Percentiles rank a stretch among this genome's conserved stretches.
phyloP scores from a whole-genome alignment of 2,329 filamentous ascomycete species.

The Cadophora gregata region DNA sequence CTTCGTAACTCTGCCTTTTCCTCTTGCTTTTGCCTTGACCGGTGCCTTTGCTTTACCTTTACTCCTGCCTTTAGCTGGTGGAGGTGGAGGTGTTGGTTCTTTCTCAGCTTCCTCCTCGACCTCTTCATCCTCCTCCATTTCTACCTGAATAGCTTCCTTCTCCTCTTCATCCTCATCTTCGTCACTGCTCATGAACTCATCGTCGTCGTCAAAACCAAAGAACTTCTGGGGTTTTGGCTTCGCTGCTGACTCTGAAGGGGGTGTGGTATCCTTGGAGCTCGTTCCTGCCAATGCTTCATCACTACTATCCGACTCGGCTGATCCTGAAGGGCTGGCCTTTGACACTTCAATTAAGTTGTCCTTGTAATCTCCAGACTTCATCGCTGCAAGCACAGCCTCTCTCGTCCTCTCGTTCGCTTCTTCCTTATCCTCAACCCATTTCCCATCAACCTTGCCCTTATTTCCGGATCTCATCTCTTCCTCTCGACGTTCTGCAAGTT shows the following conservation, averaged over 20 bases:
- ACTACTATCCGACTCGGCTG: conserved; percentile 40
- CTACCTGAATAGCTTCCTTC: conserved; percentile 24
- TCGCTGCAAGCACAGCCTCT: conserved; percentile 73
- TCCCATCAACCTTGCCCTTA: conserved; percentile 77
- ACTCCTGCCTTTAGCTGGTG: conserved; percentile 46
- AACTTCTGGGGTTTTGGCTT: conserved; percentile 55
- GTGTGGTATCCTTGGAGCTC: conserved; percentile 53
- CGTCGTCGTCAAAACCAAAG: conserved; percentile 81
- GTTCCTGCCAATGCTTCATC: conserved; percentile 42
- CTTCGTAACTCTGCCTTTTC: conserved; percentile 31
- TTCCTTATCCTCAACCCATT: conserved; percentile 96
- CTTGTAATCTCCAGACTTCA: conserved; percentile 67
- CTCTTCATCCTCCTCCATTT: conserved; percentile 25
- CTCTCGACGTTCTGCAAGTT: conserved; percentile 80
- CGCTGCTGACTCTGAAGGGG: conserved; percentile 50
- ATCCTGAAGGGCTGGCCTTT: conserved; percentile 48
- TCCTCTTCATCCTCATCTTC: conserved; percentile 53
- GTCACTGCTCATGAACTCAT: conserved; percentile 75
- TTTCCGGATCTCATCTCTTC: conserved; percentile 80
- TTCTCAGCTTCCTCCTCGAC: conserved; percentile 38
- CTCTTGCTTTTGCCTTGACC: conserved; percentile 30
- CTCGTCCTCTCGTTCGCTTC: conserved; percentile 84
- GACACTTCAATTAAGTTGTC: conserved; percentile 60
- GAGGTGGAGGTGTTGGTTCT: conserved; percentile 32
- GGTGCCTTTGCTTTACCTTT: conserved; percentile 52